Evolutionary conservation across 345 rosid genomes (phyloP).

Genomic region (Camelina hispida): DNA sequence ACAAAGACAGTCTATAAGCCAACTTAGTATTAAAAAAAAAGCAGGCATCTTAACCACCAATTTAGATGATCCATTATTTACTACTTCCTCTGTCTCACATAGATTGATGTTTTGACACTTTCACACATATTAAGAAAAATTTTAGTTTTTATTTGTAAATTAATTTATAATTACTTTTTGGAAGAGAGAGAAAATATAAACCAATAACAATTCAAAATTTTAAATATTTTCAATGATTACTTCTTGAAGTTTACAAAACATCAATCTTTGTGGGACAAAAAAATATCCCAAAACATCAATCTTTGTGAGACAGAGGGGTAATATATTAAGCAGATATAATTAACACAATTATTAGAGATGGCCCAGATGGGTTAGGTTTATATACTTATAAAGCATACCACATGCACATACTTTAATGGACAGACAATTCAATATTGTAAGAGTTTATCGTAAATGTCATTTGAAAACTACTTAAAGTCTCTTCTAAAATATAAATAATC

Average conservation of each 20-base stretch:
- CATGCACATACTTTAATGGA: conserved; percentile 30
- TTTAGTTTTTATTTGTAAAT: no score
- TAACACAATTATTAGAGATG: conserved; percentile 23
- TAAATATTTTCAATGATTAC: no score
- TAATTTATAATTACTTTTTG: no score
- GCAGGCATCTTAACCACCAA: not conserved
- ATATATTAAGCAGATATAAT: not conserved
- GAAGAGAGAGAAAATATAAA: no score
- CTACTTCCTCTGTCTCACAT: no score
- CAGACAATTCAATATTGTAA: not conserved
- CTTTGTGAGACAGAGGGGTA: no score
- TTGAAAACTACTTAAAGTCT: conserved; percentile 13
- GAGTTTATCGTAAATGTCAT: conserved; percentile 9
- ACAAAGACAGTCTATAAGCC: not conserved
- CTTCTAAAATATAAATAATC: not conserved
- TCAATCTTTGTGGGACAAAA: no score
- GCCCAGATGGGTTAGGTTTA: conserved; percentile 1
- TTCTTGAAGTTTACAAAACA: no score
- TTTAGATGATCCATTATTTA: conserved; percentile 13
- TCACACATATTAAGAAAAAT: no score
- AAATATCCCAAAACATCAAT: no score
- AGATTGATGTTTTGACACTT: no score
- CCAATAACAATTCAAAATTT: no score
- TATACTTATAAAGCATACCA: conserved; percentile 22
- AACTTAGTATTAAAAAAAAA: conserved; percentile 5